These are phyloP conservation scores for Sarocladium strictum DNA, from an alignment of 2,329 filamentous ascomycete species.

Conservation along the genomic window DNA sequence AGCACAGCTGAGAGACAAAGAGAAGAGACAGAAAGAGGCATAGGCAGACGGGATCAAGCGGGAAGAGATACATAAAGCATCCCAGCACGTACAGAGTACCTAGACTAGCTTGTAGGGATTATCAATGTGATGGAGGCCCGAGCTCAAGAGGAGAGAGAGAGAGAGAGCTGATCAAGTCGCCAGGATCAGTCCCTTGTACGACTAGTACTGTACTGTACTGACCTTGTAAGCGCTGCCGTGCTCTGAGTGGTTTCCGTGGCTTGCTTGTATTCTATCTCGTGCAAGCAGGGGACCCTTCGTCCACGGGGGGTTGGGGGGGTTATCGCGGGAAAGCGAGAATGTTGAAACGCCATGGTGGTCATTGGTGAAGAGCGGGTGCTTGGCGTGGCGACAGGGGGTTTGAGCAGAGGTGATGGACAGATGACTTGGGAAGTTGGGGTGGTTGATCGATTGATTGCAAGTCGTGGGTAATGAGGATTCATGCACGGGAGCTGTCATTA, in stretches of 20 bases:
- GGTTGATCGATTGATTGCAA: neutral
- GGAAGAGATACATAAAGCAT: constrained; percentile 14
- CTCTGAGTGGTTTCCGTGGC: neutral
- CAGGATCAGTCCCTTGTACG: neutral
- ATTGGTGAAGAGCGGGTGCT: constrained; percentile 1
- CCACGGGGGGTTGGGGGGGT: too few species aligned
- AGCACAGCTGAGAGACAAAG: neutral
- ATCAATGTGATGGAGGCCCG: constrained; percentile 14
- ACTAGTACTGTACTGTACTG: too few species aligned
- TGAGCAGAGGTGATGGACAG: neutral
- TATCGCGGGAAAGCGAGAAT: neutral
- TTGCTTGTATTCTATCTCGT: constrained; percentile 1
- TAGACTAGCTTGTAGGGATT: too few species aligned
- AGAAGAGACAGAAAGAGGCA: neutral
- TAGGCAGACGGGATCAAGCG: constrained; percentile 15
- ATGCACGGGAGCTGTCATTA: too few species aligned
- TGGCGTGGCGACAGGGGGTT: constrained; percentile 3
- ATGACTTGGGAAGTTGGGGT: neutral
- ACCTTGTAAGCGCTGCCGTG: too few species aligned
- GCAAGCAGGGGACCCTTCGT: neutral
- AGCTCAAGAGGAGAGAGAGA: constrained; percentile 11
- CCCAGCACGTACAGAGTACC: too few species aligned
- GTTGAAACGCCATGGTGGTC: constrained; percentile 5
- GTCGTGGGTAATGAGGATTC: too few species aligned
- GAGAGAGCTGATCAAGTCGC: neutral